A percentile compares a stretch with the other conserved stretches of the same genome.
Evolutionary conservation across 371 early-diverging fungal species (phyloP).

Genomic region (Apophysomyces ossiformis): DNA sequence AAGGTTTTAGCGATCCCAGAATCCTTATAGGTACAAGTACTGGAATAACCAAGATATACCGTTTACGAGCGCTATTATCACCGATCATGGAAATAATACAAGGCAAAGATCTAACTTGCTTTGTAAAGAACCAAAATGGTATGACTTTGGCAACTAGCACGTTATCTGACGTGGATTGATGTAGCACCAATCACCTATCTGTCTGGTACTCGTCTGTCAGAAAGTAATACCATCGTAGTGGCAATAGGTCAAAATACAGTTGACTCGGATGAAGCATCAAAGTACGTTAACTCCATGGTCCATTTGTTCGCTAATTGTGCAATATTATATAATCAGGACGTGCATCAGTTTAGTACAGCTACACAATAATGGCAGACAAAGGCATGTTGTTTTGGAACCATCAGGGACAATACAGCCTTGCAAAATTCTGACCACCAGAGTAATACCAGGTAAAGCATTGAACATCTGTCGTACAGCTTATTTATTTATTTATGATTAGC

Average conservation of each 20-base stretch:
- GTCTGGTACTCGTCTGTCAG: background rate
- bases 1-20: background rate
- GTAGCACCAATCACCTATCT: conserved; percentile 4
- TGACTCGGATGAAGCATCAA: background rate
- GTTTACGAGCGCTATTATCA: background rate
- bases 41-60: background rate
- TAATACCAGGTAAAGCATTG: background rate
- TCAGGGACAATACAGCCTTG: background rate
- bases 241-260: background rate
- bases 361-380: background rate
- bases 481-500: background rate
- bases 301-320: background rate
- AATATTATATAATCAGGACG: background rate
- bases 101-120: background rate
- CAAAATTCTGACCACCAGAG: background rate
- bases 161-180: background rate
- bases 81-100: background rate
- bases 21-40: background rate
- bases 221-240: background rate
- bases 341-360: conserved; percentile 1
- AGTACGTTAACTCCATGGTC: background rate
- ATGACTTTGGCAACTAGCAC: background rate
- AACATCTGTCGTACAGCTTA: background rate
- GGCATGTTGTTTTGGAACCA: background rate
- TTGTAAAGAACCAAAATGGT: background rate